A percentile compares a stretch with the other conserved stretches of the same genome.
These are phyloP conservation scores for Tetradesmus lagerheimii DNA, from an alignment of 139 green algal species.

Conservation along the genomic window DNA sequence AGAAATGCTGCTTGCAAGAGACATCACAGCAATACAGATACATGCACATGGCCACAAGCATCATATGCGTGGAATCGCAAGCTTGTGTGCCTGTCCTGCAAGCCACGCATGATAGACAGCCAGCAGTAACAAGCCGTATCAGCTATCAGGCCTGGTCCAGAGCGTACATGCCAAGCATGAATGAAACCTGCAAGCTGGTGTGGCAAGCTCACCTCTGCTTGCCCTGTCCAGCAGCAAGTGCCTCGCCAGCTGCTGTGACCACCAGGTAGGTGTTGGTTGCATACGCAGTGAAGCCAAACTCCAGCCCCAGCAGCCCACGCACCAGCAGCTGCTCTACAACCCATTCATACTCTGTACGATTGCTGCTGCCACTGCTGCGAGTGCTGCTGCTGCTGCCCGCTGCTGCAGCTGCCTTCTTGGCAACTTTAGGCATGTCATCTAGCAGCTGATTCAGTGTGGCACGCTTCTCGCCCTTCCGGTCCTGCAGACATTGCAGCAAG, in stretches of 20 bases:
- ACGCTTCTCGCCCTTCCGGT: slow-evolving; percentile 36
- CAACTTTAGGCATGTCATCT: slow-evolving; percentile 9
- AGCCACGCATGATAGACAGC: no score
- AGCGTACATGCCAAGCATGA: neutral
- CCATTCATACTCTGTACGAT: slow-evolving; percentile 16
- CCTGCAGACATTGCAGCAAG: neutral
- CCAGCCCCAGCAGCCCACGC: slow-evolving; percentile 54
- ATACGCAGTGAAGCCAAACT: slow-evolving; percentile 74
- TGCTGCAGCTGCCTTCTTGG: neutral
- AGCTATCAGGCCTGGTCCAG: neutral
- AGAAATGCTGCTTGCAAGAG: no score
- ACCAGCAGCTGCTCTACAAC: slow-evolving; percentile 41
- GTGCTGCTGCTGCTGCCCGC: slow-evolving; percentile 14
- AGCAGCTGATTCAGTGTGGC: slow-evolving; percentile 74
- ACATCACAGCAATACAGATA: no score
- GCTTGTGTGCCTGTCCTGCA: no score
- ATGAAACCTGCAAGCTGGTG: neutral
- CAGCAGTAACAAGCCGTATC: neutral
- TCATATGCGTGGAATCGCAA: no score
- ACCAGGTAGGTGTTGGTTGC: slow-evolving; percentile 58
- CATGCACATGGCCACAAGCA: no score
- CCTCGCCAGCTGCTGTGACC: slow-evolving; percentile 21
- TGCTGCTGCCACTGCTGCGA: neutral
- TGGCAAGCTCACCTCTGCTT: neutral
- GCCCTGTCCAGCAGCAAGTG: neutral